These are phyloP conservation scores for Mentha longifolia DNA, from an alignment of 257 asterid species.

Conservation along the genomic window DNA sequence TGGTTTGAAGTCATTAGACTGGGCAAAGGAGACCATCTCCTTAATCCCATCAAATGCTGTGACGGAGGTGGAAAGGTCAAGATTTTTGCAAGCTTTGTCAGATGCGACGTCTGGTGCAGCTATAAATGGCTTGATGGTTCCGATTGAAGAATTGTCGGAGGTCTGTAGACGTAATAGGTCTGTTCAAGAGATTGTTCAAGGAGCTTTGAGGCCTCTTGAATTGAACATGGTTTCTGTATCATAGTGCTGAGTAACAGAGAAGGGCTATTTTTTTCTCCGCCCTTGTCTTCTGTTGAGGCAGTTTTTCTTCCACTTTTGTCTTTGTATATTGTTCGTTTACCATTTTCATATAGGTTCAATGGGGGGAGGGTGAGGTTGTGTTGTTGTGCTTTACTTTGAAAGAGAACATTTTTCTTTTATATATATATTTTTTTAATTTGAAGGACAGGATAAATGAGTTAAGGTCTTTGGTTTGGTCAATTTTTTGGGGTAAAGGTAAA, in stretches of 20 bases:
- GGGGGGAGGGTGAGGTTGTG: slow-evolving; percentile 38
- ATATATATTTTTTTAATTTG: slow-evolving; percentile 19
- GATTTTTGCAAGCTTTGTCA: slow-evolving; percentile 79
- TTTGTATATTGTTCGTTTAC: slow-evolving; percentile 46
- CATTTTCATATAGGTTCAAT: slow-evolving; percentile 44
- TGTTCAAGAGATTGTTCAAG: slow-evolving; percentile 97
- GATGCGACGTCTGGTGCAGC: slow-evolving; percentile 69
- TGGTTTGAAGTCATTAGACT: slow-evolving; percentile 70
- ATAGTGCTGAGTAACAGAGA: slow-evolving; percentile 55
- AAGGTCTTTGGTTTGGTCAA: slow-evolving; percentile 26
- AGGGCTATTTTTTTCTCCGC: slow-evolving; percentile 67
- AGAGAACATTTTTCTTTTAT: not conserved
- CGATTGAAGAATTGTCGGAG: slow-evolving; percentile 90
- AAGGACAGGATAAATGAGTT: slow-evolving; percentile 23
- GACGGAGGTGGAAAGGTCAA: slow-evolving; percentile 73
- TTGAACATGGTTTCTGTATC: slow-evolving; percentile 63
- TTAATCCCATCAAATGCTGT: slow-evolving; percentile 85
- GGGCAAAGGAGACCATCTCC: slow-evolving; percentile 79
- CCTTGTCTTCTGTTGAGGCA: slow-evolving; percentile 55
- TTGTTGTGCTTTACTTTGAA: slow-evolving; percentile 38
- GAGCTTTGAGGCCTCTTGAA: slow-evolving; percentile 92
- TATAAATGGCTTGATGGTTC: slow-evolving; percentile 62
- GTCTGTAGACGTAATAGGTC: slow-evolving; percentile 92
- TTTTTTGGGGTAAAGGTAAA: not conserved
- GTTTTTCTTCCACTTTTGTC: slow-evolving; percentile 36